These are phyloP conservation scores for Cadophora sp. DNA, from an alignment of 2,329 filamentous ascomycete genomes.

Conservation along the genomic window DNA sequence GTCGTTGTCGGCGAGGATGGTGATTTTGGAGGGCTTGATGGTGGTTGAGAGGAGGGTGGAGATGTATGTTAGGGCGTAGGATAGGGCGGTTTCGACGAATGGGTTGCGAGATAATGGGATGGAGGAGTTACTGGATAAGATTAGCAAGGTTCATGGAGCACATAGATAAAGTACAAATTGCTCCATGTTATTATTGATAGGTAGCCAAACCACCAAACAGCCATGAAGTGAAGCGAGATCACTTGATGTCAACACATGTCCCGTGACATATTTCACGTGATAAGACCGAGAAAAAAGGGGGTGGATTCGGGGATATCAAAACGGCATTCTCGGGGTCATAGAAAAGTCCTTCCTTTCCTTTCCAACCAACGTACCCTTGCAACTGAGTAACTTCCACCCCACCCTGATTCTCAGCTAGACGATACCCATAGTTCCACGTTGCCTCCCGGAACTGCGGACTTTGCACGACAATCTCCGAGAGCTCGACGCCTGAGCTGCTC, in stretches of 20 bases:
- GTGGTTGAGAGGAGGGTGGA: constrained; percentile 49
- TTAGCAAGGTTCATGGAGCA: constrained; percentile 2
- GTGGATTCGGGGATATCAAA: constrained; percentile 10
- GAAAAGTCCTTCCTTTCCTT: constrained; percentile 24
- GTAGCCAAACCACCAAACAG: neutral
- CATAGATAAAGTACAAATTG: neutral
- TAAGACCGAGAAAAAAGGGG: constrained; percentile 23
- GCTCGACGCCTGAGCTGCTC: constrained; percentile 67
- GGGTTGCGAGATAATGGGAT: constrained; percentile 67
- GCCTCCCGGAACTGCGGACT: constrained; percentile 92
- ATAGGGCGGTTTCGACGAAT: constrained; percentile 91
- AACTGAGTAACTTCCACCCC: constrained; percentile 83
- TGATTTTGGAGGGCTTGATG: constrained; percentile 75
- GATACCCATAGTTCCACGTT: constrained; percentile 86
- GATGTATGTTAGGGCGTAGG: constrained; percentile 87
- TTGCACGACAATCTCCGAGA: constrained; percentile 79
- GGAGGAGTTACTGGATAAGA: constrained; percentile 40
- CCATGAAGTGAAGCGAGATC: constrained; percentile 9
- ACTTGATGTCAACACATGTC: neutral
- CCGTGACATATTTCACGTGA: constrained; percentile 26
- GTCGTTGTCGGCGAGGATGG: constrained; percentile 92
- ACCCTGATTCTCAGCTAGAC: constrained; percentile 71
- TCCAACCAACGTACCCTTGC: constrained; percentile 67
- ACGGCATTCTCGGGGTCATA: constrained; percentile 11
- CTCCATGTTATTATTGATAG: neutral